Percentiles rank a stretch among this genome's conserved stretches.
These are phyloP conservation scores for Macrotyloma uniflorum DNA, from an alignment of 306 rosid genomes.

Conservation along the genomic window DNA sequence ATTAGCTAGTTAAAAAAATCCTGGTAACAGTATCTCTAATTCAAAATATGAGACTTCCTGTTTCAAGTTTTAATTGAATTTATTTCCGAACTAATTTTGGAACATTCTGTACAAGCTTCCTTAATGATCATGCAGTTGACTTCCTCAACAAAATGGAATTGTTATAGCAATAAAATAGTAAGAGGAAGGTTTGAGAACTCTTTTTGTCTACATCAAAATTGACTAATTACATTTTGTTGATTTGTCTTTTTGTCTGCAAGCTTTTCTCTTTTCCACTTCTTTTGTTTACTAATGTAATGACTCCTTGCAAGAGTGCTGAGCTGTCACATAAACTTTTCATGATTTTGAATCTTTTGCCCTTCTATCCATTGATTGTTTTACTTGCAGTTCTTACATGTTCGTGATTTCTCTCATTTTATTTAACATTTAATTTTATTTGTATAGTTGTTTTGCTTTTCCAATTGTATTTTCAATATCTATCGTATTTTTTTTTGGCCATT, in stretches of 20 bases:
- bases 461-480: slow-evolving; percentile 10
- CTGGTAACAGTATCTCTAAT: too few species aligned
- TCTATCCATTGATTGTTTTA: slow-evolving; percentile 5
- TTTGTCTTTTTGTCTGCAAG: too few species aligned
- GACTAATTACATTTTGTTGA: too few species aligned
- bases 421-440: neutral
- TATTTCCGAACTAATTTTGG: too few species aligned
- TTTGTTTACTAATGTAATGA: neutral
- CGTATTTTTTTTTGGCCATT: slow-evolving; percentile 40
- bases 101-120: too few species aligned
- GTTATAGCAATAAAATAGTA: too few species aligned
- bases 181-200: neutral
- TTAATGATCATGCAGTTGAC: too few species aligned
- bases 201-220: neutral
- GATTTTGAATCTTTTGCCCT: neutral
- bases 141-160: too few species aligned
- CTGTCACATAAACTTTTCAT: slow-evolving; percentile 1
- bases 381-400: neutral
- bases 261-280: too few species aligned
- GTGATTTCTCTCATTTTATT: neutral
- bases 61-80: too few species aligned
- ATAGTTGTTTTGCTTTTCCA: neutral
- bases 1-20: too few species aligned
- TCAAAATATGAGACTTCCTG: too few species aligned
- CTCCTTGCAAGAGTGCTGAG: neutral